Conservation (phyloP, 2,329 filamentous ascomycete genomes). For the Ophiostoma sp. region DNA sequence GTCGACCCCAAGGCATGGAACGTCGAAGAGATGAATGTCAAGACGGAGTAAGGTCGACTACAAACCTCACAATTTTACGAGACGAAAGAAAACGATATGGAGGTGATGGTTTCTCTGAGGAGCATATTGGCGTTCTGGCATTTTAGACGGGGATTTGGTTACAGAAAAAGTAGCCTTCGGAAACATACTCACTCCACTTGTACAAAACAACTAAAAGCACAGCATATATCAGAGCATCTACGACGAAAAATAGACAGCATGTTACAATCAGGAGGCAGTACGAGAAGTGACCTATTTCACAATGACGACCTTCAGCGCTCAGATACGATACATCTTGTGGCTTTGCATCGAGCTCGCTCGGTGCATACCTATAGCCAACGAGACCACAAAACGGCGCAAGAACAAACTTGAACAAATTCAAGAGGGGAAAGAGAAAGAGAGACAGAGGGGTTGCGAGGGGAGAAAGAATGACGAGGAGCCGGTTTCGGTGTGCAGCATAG, state of each 20-base stretch:
- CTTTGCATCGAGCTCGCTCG: slow-evolving; percentile 29
- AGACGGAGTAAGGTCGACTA: slow-evolving; percentile 39
- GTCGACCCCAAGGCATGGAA: slow-evolving; percentile 71
- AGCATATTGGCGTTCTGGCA: slow-evolving; percentile 21
- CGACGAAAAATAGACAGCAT: slow-evolving; percentile 10
- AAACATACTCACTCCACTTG: slow-evolving; percentile 16
- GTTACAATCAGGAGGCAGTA: neutral
- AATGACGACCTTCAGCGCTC: no score
- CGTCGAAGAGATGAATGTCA: slow-evolving; percentile 71
- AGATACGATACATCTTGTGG: slow-evolving; percentile 67
- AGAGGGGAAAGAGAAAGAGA: neutral
- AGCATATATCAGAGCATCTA: slow-evolving; percentile 19
- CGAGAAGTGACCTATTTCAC: no score
- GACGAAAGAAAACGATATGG: neutral
- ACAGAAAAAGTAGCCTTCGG: neutral
- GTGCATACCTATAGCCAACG: slow-evolving; percentile 49
- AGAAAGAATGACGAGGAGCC: neutral
- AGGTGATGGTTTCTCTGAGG: no score
- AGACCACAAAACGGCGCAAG: slow-evolving; percentile 64
- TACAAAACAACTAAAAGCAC: slow-evolving; percentile 15
- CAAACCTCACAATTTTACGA: neutral
- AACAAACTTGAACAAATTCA: slow-evolving; percentile 41
- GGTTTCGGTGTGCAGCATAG: neutral
- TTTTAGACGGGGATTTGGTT: slow-evolving; percentile 10
- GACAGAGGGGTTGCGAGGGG: neutral